Percentiles rank a stretch among this genome's conserved stretches.
These are phyloP conservation scores for Triticum timopheevii DNA, from an alignment of 176 grass and related monocot species.

Conservation along the genomic window DNA sequence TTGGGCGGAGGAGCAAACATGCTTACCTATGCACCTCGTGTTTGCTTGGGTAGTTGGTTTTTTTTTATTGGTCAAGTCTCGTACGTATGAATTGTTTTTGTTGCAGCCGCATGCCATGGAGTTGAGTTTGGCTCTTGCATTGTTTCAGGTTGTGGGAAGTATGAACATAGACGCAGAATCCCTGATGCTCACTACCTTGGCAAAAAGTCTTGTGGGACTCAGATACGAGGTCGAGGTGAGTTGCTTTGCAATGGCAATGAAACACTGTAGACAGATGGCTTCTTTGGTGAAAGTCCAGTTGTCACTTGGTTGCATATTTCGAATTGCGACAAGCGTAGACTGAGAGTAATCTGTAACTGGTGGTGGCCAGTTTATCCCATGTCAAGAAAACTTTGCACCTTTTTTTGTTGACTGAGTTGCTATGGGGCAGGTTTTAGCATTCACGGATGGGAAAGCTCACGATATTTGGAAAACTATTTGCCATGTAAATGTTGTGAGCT, in stretches of 20 bases:
- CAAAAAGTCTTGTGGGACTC: slow-evolving; percentile 58
- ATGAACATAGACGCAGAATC: slow-evolving; percentile 57
- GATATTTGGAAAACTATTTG: slow-evolving; percentile 66
- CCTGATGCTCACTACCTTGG: slow-evolving; percentile 80
- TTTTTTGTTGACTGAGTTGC: not conserved
- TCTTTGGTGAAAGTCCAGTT: not conserved
- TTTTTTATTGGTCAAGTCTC: slow-evolving; percentile 25
- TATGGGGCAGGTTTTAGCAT: slow-evolving; percentile 64
- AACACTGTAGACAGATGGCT: not conserved
- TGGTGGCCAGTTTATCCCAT: not conserved
- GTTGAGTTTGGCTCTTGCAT: slow-evolving; percentile 23
- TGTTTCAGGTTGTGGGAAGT: slow-evolving; percentile 69
- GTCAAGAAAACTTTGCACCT: slow-evolving; percentile 1
- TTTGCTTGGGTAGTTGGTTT: slow-evolving; percentile 23
- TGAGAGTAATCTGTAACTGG: not conserved
- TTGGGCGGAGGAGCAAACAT: slow-evolving; percentile 39
- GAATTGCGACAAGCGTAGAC: not conserved
- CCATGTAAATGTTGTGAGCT: slow-evolving; percentile 46
- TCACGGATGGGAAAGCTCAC: slow-evolving; percentile 53
- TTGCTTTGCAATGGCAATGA: slow-evolving; percentile 2
- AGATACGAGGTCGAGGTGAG: slow-evolving; percentile 78
- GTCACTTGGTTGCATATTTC: not conserved
- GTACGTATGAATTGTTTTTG: slow-evolving; percentile 10
- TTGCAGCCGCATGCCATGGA: slow-evolving; percentile 17
- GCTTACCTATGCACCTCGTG: slow-evolving; percentile 23